phyloP scores from a whole-genome alignment of 208 protist genomes.

The Entamoeba nuttalli region DNA sequence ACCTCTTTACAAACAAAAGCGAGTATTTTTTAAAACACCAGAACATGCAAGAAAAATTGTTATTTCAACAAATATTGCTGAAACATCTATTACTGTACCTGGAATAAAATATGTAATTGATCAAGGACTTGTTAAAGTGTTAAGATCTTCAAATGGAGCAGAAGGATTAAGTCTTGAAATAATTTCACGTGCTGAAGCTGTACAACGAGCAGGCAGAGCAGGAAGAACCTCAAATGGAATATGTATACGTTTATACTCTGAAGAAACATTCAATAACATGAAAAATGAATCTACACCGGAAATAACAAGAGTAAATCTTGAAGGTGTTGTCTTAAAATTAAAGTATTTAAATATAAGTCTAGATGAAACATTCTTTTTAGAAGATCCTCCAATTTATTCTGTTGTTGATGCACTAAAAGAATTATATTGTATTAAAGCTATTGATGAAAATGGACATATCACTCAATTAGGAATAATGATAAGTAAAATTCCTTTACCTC shows the following conservation, averaged over 20 bases:
- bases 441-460: not conserved
- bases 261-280: not conserved
- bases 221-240: not conserved
- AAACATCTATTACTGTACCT: conserved; percentile 26
- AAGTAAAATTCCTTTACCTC: not conserved
- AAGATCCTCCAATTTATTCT: not conserved
- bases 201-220: conserved; percentile 3
- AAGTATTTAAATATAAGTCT: not conserved
- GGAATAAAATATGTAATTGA: conserved; percentile 13
- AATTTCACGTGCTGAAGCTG: not conserved
- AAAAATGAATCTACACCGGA: not conserved
- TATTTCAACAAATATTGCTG: conserved; percentile 27
- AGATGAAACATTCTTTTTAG: not conserved
- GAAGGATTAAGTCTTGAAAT: not conserved
- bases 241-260: not conserved
- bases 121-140: not conserved
- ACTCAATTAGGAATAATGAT: not conserved
- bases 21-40: not conserved
- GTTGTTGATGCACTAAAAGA: not conserved
- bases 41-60: not conserved
- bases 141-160: not conserved
- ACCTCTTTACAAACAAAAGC: not conserved
- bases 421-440: not conserved
- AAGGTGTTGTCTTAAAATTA: not conserved
- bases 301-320: not conserved